Base-by-base conservation (phyloP, 345 rosid genomes). In the Camelina hispida region DNA sequence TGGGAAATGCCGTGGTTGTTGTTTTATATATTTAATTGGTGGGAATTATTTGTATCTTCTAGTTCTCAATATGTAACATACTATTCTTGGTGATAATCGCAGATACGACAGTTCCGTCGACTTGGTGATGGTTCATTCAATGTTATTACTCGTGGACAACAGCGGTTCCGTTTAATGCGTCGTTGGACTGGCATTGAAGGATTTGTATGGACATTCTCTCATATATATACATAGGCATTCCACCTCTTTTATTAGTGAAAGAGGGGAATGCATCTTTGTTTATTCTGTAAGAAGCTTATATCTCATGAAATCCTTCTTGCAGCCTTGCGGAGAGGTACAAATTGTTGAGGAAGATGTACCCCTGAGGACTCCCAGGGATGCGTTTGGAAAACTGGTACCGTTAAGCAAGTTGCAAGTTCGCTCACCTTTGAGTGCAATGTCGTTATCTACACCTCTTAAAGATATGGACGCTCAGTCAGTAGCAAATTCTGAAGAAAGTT, bases 141-240 rank as follows among this genome's bases (percentile, higher is more conserved):
- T 73, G 88, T 93, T 56, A 87, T 95, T 58, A 89, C 97, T 75
- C 97, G 96, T 53, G 99, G 99, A 44, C 90, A 88, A 65, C 99
- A 95, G 71, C 87, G 99, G 47, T 92, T 92, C 80, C 86, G 72
- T 71, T 56, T 95, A 68, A 89, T 74, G 79, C 94, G 87, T 17
- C 81, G 82, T 55, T 92, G 96, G 97, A 84, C 83, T 78, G 99
- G 92, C 71, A 90, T 43, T 15, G 99, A 87, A 81, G 96, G 98
- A 86, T 91, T 84, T 82, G 99, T 92, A 81, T 81, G 97, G 18
- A 78, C 35, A 66, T 72, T 48, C 34, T 16, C 43, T 65, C 63
- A 42, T 30, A 65, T 15, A 69, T 48, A 17, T 11, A 56, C 72
- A 17, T 48, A 51, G 16, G 17, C 28, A 25, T 17, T 22, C 23